Evolutionary conservation across 2,329 filamentous ascomycete species (phyloP), one percentile per base, ranked within the genome.

Genomic region (Trichoderma endophyticum): DNA sequence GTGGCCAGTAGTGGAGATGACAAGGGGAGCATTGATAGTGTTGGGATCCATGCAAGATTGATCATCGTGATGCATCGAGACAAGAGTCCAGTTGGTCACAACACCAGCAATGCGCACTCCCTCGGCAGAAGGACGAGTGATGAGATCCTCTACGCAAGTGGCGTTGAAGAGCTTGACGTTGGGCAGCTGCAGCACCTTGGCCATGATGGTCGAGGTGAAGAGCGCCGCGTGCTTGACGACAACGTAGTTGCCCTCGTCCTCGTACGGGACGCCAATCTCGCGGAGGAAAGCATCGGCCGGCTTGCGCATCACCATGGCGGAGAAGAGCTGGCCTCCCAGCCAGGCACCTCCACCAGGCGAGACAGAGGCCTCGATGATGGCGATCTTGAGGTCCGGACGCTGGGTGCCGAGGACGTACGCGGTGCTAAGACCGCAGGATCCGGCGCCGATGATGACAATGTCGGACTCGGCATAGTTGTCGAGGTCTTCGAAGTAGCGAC

Each of bases 151-250:
- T 57, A 98, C 94, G 24, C 92, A 88, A 43, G 95, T 97, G 48
- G 94, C 94, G 81, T 98, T 98, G 90, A 97, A 98, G 74, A 98
- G 90, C 89, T 98, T 98, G 79, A 97, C 89, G 83, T 98, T 97
- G 74, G 93, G 92, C 85, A 97, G 93, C 73, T 88, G 83, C 66
- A 98, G 86, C 11, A 98, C 94, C 83, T 92, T 92, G 80, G 91
- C 92, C 77, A 98, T 85, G 72, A 98, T 86, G 30, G 94, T 97
- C 73, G 91, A 93, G 36, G 94, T 98, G 86, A 97, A 97, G 73
- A 97, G 88, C 0, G 94, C 93, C 39, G 95, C 94, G 83, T 97
- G 94, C 89, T 96, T 97, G 81, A 97, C 94, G 1, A 97, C 93
- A 15, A 98, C 94, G 76, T 92, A 96, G 83, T 92, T 88, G 67